These are phyloP conservation scores for Solanum ossicruentum DNA, from an alignment of 257 asterid species.

Conservation along the genomic window DNA sequence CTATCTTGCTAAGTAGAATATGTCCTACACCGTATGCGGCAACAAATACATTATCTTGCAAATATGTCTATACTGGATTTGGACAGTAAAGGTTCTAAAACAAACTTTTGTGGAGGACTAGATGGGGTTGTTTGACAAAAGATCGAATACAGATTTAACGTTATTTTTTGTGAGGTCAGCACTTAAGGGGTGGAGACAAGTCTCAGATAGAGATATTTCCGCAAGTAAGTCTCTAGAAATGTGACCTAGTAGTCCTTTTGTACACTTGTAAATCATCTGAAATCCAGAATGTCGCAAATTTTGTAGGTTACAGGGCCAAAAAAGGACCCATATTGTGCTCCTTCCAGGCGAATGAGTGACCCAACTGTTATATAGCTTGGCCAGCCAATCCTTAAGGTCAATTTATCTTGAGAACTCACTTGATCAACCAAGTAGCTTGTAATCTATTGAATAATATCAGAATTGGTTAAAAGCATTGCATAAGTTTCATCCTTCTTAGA, in stretches of 20 bases:
- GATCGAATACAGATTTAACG: neutral
- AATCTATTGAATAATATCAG: neutral
- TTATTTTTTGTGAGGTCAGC: neutral
- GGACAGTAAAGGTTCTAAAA: neutral
- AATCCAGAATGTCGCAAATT: neutral
- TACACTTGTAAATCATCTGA: neutral
- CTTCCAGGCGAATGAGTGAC: neutral
- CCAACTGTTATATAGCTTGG: neutral
- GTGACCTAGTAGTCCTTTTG: neutral
- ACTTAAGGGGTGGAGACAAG: neutral
- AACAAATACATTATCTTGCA: neutral
- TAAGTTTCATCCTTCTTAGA: neutral
- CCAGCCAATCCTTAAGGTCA: neutral
- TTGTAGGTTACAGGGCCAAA: neutral
- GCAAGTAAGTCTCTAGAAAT: neutral
- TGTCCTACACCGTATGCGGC: neutral
- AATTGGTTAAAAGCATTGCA: neutral
- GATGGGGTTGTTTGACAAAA: neutral
- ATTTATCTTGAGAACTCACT: neutral
- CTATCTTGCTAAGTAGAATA: neutral
- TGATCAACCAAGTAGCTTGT: neutral
- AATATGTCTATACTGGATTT: neutral
- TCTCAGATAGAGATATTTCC: neutral
- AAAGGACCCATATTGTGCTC: neutral
- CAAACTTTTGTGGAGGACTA: neutral